A percentile compares a stretch with the other conserved stretches of the same genome.
Evolutionary conservation across 225 moss, liverwort and hornwort genomes (phyloP).

Genomic region (Pseudisothecium myosuroides): DNA sequence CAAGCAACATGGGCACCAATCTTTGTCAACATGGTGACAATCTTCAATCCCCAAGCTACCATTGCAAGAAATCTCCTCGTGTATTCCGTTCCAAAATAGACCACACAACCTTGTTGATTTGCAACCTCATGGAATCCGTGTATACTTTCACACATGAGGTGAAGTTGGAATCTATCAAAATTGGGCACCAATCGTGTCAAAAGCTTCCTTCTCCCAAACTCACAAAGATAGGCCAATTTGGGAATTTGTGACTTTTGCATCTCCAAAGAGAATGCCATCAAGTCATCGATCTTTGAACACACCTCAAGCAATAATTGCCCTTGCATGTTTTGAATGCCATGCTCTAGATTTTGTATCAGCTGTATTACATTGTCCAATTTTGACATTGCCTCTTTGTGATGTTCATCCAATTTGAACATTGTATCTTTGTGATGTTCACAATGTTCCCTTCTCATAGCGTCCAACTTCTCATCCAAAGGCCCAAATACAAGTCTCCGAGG

Average conservation of each 20-base stretch:
- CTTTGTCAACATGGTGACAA: not conserved
- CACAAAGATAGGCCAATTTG: not conserved
- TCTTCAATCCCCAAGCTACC: not conserved
- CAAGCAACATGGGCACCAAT: not conserved
- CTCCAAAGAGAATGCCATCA: not conserved
- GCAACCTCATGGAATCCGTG: not conserved
- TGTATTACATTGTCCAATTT: not conserved
- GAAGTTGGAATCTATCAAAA: not conserved
- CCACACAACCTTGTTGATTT: not conserved
- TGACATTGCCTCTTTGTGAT: not conserved
- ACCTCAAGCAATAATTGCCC: not conserved
- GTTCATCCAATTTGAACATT: not conserved
- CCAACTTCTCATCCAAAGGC: not conserved
- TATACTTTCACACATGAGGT: not conserved
- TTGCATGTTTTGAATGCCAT: not conserved
- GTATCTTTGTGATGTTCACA: not conserved
- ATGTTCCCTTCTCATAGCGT: not conserved
- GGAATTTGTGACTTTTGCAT: not conserved
- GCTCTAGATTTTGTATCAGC: not conserved
- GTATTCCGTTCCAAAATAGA: not conserved
- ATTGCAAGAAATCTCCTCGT: not conserved
- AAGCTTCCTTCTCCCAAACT: not conserved
- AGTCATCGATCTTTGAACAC: not conserved
- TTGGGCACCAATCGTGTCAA: not conserved
- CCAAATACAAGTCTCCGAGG: not conserved